Evolutionary conservation across 129 eudicot genomes (phyloP).

Genomic region (Apium graveolens): DNA sequence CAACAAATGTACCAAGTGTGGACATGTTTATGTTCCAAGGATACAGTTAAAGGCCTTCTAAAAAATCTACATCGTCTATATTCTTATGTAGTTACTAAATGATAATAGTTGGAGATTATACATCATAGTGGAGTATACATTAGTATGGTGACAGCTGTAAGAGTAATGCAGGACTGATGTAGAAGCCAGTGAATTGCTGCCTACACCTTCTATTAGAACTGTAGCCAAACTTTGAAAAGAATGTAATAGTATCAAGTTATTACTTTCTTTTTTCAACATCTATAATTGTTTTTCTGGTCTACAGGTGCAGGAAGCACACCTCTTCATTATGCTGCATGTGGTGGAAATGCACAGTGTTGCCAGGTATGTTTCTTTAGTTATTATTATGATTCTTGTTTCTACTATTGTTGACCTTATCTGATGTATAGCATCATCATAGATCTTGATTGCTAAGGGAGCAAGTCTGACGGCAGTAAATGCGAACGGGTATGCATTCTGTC

Average conservation of each 20-base stretch:
- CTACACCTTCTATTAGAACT: not conserved
- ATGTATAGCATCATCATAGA: constrained; percentile 33
- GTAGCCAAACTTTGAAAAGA: not conserved
- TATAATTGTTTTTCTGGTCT: not conserved
- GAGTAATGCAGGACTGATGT: not conserved
- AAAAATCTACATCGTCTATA: not conserved
- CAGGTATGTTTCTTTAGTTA: constrained; percentile 38
- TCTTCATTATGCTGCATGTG: constrained; percentile 95
- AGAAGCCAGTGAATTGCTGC: not conserved
- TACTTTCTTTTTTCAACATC: not conserved
- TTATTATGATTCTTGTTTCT: not conserved
- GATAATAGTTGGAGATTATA: not conserved
- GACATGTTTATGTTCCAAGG: not conserved
- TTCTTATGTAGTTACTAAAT: not conserved
- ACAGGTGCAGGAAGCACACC: constrained; percentile 98
- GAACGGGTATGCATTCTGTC: constrained; percentile 56
- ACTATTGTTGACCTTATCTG: constrained; percentile 1
- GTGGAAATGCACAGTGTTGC: constrained; percentile 91
- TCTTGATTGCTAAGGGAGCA: constrained; percentile 76
- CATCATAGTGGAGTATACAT: not conserved
- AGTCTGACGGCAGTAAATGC: constrained; percentile 58
- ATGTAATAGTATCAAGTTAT: not conserved
- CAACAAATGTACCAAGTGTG: not conserved
- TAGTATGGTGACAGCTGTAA: not conserved
- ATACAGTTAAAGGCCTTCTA: not conserved